These are phyloP conservation scores for Coriaria nepalensis DNA, from an alignment of 306 rosid genomes.

Conservation along the genomic window DNA sequence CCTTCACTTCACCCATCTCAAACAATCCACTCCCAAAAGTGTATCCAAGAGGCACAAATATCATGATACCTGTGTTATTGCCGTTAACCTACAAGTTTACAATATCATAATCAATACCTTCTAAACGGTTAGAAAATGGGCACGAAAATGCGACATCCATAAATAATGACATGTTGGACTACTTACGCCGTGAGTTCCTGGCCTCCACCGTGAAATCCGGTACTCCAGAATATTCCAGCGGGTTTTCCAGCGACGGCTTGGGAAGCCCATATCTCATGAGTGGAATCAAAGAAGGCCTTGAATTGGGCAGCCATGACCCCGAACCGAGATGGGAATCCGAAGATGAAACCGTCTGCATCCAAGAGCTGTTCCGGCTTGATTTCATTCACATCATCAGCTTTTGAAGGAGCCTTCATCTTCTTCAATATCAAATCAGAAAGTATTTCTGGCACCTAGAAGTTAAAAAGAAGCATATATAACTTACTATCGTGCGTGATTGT, in stretches of 20 bases:
- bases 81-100: slow-evolving; percentile 40
- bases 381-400: slow-evolving; percentile 52
- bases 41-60: slow-evolving; percentile 80
- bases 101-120: slow-evolving; percentile 1
- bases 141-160: background rate
- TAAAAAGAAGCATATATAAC: slow-evolving; percentile 6
- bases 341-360: slow-evolving; percentile 78
- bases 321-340: slow-evolving; percentile 90
- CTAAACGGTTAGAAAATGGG: background rate
- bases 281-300: slow-evolving; percentile 77
- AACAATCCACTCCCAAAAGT: slow-evolving; percentile 77
- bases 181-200: slow-evolving; percentile 92
- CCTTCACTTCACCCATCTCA: slow-evolving; percentile 74
- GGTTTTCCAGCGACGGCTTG: slow-evolving; percentile 95
- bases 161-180: background rate
- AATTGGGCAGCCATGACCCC: slow-evolving; percentile 90
- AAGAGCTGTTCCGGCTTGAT: slow-evolving; percentile 72
- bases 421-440: slow-evolving; percentile 45
- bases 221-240: slow-evolving; percentile 96
- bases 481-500: background rate
- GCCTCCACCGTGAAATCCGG: slow-evolving; percentile 92
- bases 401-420: slow-evolving; percentile 70
- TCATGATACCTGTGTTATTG: slow-evolving; percentile 82
- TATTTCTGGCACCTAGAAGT: slow-evolving; percentile 62
- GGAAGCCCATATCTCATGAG: slow-evolving; percentile 49